A percentile compares a stretch with the other conserved stretches of the same genome.
Evolutionary conservation across 148 eudicot species (phyloP).

Genomic region (Heliosperma pusillum): DNA sequence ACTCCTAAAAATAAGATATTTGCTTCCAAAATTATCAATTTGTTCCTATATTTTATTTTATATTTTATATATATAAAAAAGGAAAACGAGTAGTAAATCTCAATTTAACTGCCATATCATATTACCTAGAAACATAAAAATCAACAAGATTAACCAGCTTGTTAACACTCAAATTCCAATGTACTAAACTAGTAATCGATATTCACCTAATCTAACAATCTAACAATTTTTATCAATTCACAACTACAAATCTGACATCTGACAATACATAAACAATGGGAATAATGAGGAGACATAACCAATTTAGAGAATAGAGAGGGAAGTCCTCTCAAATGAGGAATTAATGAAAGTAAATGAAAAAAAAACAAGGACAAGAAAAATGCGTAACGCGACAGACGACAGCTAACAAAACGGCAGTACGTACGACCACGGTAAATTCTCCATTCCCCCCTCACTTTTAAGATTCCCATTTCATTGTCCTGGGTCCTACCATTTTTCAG

Average conservation of each 20-base stretch:
- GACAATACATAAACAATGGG: background rate
- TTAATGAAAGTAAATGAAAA: background rate
- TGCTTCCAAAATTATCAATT: background rate
- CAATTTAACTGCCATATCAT: background rate
- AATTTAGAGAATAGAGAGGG: background rate
- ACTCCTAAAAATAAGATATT: background rate
- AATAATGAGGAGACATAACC: background rate
- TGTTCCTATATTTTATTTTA: too few relatives aligned
- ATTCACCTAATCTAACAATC: background rate
- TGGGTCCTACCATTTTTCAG: too few relatives aligned
- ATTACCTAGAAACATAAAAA: background rate
- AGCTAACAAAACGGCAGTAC: slow-evolving; percentile 24
- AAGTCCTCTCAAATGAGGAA: background rate
- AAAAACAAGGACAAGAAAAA: background rate
- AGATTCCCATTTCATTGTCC: background rate
- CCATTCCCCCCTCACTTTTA: background rate
- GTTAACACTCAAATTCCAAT: background rate
- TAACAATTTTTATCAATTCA: background rate
- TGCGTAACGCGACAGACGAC: slow-evolving; percentile 9
- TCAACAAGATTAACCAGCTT: background rate
- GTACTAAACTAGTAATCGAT: background rate
- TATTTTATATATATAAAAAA: too few relatives aligned
- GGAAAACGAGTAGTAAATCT: background rate
- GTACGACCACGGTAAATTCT: slow-evolving; percentile 1
- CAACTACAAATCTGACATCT: background rate